A percentile compares a stretch with the other conserved stretches of the same genome.
phyloP scores from a whole-genome alignment of 2,329 filamentous ascomycete genomes.

The Chaetothyriales sp. region DNA sequence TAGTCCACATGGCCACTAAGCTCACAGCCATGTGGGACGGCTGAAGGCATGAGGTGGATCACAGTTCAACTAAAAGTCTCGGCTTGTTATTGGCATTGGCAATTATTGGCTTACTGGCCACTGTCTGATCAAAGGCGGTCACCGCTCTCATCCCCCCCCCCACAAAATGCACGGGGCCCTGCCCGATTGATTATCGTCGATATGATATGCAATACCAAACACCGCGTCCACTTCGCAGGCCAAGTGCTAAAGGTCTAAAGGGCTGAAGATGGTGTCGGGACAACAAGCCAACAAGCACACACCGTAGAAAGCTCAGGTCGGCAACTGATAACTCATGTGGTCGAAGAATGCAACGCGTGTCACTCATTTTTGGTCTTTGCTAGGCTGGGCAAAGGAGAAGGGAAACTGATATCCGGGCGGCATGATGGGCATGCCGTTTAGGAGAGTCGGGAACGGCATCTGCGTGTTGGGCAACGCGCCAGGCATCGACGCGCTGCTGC shows the following conservation, averaged over 20 bases:
- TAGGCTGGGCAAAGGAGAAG: conserved; percentile 3
- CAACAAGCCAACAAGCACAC: not conserved
- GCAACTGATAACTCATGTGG: not conserved
- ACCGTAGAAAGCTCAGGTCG: not conserved
- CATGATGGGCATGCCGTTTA: conserved; percentile 34
- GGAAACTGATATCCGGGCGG: conserved; percentile 33
- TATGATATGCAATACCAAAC: not conserved
- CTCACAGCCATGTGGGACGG: not conserved
- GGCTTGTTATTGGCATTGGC: not conserved
- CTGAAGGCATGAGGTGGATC: not conserved
- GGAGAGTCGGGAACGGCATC: conserved; percentile 36
- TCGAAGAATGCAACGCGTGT: not conserved
- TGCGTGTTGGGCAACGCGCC: conserved; percentile 36
- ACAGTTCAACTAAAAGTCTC: not conserved
- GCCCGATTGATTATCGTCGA: not conserved
- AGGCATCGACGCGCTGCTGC: conserved; percentile 24
- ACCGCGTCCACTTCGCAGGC: not conserved
- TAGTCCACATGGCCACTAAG: no score
- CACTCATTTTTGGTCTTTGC: conserved; percentile 10
- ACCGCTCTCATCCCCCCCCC: not conserved
- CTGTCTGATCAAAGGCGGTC: not conserved
- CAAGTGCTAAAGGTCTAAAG: not conserved
- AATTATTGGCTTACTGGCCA: not conserved
- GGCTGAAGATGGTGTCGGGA: not conserved
- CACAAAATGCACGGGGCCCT: not conserved